Percentiles rank a stretch among this genome's conserved stretches.
These are phyloP conservation scores for Eutypa lata DNA, from an alignment of 2,329 filamentous ascomycete genomes.

Conservation along the genomic window DNA sequence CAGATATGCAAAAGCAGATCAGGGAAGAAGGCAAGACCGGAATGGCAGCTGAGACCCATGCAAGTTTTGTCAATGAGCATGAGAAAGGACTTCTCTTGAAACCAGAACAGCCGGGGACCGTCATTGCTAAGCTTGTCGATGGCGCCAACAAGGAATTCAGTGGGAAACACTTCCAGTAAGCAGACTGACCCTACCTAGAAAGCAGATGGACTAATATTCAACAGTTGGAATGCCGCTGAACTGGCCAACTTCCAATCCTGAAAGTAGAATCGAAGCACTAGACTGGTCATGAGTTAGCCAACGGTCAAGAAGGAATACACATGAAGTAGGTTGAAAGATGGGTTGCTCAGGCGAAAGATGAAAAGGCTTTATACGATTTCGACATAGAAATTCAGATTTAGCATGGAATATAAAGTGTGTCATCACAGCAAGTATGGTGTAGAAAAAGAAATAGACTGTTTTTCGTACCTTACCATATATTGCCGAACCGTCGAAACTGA, in stretches of 20 bases:
- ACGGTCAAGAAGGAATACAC: conserved; percentile 4
- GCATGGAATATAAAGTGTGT: conserved; percentile 69
- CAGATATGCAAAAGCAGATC: conserved; percentile 84
- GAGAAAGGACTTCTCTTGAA: conserved; percentile 68
- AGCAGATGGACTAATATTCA: conserved; percentile 20
- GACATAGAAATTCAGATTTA: conserved; percentile 70
- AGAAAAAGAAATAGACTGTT: conserved; percentile 22
- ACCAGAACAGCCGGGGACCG: conserved; percentile 80
- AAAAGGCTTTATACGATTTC: conserved; percentile 66
- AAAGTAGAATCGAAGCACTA: conserved; percentile 5
- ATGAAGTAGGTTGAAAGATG: conserved; percentile 25
- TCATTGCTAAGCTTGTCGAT: conserved; percentile 77
- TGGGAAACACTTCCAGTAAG: conserved; percentile 71
- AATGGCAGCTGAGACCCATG: conserved; percentile 58
- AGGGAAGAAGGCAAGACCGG: conserved; percentile 54
- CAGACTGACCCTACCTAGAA: conserved; percentile 16
- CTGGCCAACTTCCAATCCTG: conserved; percentile 50
- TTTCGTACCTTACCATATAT: conserved; percentile 20
- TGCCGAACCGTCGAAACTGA: no score
- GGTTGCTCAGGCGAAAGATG: conserved; percentile 75
- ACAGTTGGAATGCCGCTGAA: conserved; percentile 51
- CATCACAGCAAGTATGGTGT: conserved; percentile 56
- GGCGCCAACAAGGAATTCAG: conserved; percentile 64
- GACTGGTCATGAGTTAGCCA: conserved; percentile 6
- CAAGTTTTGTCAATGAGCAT: conserved; percentile 66